Base-by-base conservation (phyloP, 1,284 basidiomycete species). In the Pyrrhoderma noxium region DNA sequence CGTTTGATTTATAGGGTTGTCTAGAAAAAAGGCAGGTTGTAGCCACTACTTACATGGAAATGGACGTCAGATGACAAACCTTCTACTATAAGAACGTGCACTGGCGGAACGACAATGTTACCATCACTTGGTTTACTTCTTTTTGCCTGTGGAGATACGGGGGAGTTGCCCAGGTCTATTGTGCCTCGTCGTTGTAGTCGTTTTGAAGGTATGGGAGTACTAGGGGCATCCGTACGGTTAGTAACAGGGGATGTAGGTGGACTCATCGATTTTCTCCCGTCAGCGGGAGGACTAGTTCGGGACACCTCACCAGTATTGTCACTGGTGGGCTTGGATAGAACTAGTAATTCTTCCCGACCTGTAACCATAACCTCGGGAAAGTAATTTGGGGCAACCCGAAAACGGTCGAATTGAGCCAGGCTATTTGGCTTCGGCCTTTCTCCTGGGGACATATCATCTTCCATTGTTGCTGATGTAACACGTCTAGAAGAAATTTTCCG, bases 1-100 rank as follows among this genome's bases (percentile, higher is more conserved):
- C 22, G 89, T 93, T 64, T 95, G 93, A 66, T 99, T 99, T 72
- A 99, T 99, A 2, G 92, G 90, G 64, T 99, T 99, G 71, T 99
- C 96, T 97, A 60, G 8, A 21, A 48, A 22, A 44, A 18, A 23
- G 23, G 42, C 52, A 39, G 47, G 54, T 57, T 53, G 41, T 47
- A 35, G 53, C 45, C 23, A 54, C 42, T 53, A 51, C 39, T 11
- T 38, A 54, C n/a, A 49, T 16, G 18, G 44, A 51, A 43, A 42
- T 27, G 22, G 3, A 25, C 25, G 48, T 63, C 57, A 49, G 19
- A 3, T 70, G 80, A 18, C 38, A 56, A 55, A 92, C 93, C 93
- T 67, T 97, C 93, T 23, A 97, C 93, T 57, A 97, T 94, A 59
- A 97, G 76, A 0, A 97, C 94, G 60, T 89, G 94, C 63, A 97